Percentiles rank a stretch among this genome's conserved stretches.
These are phyloP conservation scores for Monosporozyma aquatica DNA, from an alignment of 805 yeast genomes.

Conservation along the genomic window DNA sequence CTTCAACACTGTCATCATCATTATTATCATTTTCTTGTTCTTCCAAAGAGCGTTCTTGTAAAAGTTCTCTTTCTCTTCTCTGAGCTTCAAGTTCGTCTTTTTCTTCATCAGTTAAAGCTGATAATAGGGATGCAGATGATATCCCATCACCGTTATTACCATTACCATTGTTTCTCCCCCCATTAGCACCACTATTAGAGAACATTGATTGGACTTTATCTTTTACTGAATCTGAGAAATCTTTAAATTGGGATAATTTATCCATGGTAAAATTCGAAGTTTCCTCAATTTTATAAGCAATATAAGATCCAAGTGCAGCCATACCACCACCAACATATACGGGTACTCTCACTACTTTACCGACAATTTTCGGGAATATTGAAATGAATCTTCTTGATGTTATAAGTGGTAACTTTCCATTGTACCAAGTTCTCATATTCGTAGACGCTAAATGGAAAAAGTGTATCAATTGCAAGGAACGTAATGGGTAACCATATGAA, in stretches of 20 bases:
- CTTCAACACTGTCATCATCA: slow-evolving; percentile 43
- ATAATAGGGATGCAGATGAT: slow-evolving; percentile 27
- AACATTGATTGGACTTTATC: slow-evolving; percentile 31
- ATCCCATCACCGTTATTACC: slow-evolving; percentile 42
- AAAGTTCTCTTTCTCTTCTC: slow-evolving; percentile 27
- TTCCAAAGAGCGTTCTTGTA: too few relatives aligned
- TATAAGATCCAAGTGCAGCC: slow-evolving; percentile 91
- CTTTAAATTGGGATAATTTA: slow-evolving; percentile 52
- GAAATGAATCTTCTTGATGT: slow-evolving; percentile 24
- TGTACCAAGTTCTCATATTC: neutral
- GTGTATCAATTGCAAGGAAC: slow-evolving; percentile 15
- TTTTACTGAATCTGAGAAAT: slow-evolving; percentile 45
- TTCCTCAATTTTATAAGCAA: slow-evolving; percentile 86
- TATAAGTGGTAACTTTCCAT: slow-evolving; percentile 4
- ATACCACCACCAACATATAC: slow-evolving; percentile 82
- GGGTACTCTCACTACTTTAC: slow-evolving; percentile 53
- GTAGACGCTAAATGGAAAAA: slow-evolving; percentile 7
- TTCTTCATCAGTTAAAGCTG: slow-evolving; percentile 32
- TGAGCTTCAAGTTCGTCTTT: slow-evolving; percentile 31
- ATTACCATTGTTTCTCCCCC: slow-evolving; percentile 50
- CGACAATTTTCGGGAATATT: slow-evolving; percentile 44
- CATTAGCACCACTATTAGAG: slow-evolving; percentile 33
- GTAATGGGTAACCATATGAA: slow-evolving; percentile 17
- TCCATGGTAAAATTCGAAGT: slow-evolving; percentile 66
- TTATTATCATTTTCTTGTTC: slow-evolving; percentile 25